phyloP scores from a whole-genome alignment of 23 red algal genomes.

The Gracilaria domingensis region DNA sequence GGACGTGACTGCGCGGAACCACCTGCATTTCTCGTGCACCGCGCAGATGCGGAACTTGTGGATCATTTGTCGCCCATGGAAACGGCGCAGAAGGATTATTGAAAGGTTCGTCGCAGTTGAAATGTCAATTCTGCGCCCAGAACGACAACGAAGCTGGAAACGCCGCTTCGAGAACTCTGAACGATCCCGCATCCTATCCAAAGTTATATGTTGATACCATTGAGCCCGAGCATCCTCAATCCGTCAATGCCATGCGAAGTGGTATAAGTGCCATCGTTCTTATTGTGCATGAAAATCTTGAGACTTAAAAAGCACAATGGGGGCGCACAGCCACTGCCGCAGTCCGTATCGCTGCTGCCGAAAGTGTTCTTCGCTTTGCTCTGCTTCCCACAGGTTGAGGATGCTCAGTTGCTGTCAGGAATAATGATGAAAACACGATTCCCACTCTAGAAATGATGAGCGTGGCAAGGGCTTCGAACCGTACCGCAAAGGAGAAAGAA shows the following conservation, averaged over 20 bases:
- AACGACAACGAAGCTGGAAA: constrained; percentile 40
- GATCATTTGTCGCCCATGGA: constrained; percentile 65
- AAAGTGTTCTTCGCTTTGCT: constrained; percentile 44
- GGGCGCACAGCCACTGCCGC: constrained; percentile 52
- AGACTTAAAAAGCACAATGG: constrained; percentile 45
- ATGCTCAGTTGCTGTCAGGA: constrained; percentile 48
- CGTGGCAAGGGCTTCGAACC: constrained; percentile 16
- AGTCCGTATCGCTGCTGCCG: constrained; percentile 47
- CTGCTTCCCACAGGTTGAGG: constrained; percentile 56
- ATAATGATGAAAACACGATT: constrained; percentile 17
- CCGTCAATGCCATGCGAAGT: neutral
- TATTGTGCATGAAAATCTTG: constrained; percentile 68
- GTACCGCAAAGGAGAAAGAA: constrained; percentile 43
- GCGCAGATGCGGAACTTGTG: constrained; percentile 55
- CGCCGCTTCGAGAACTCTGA: neutral
- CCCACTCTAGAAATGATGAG: constrained; percentile 37
- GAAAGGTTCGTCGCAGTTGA: constrained; percentile 19
- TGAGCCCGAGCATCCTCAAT: constrained; percentile 39
- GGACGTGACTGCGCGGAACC: neutral
- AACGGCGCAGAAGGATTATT: constrained; percentile 38
- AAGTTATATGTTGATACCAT: constrained; percentile 44
- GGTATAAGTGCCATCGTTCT: constrained; percentile 52
- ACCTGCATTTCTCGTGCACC: neutral
- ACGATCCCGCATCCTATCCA: constrained; percentile 19
- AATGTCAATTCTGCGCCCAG: constrained; percentile 53